Base-by-base conservation (phyloP, 2,329 filamentous ascomycete genomes). In the Colletotrichum eremochloae region DNA sequence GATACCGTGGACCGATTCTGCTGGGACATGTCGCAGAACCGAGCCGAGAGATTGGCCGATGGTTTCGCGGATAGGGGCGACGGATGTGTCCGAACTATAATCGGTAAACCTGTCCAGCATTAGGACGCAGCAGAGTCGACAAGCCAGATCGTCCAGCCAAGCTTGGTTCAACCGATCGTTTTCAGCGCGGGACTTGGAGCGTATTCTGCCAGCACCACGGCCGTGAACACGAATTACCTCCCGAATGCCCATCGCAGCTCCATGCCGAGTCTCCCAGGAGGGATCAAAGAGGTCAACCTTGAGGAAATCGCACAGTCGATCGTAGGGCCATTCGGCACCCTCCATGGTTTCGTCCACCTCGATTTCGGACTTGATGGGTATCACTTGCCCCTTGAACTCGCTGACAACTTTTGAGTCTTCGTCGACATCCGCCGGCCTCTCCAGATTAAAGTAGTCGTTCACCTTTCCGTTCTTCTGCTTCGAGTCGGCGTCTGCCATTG, bases 101-200 rank as follows among this genome's bases (percentile, higher is more conserved):
- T 99, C 96, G 68, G 95, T 97, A 79, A 99, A 99, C 65, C 95
- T 92, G 83, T 99, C 96, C 20, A 99, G 90, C 91, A 99, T 98
- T 77, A 99, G 92, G 64, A 99, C 95, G 80, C 94, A 97, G 81
- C 95, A 96, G 61, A 99, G 88, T 36, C 96, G 93, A 78, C 95
- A 98, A n/a, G 95, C 94, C 63, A 99, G 87, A 78, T 99, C 96
- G 78, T 98, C 94, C 29, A 99, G 89, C 95, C 95, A 99, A 79
- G 87, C 89, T 73, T 92, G 90, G 77, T 98, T 99, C 56, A 94
- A 86, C 1, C 82, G 79, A 77, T 97, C 90, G 78, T 99, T 99
- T 77, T 97, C 92, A 38, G 83, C 78, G 75, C 90, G 89, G 12
- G 88, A 87, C 80, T 92, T 96, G 72, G 91, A 92, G 73, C 88